Percentiles rank a stretch among this genome's conserved stretches.
Conservation (phyloP, 2,329 filamentous ascomycete genomes). For the Emergomyces orientalis region DNA sequence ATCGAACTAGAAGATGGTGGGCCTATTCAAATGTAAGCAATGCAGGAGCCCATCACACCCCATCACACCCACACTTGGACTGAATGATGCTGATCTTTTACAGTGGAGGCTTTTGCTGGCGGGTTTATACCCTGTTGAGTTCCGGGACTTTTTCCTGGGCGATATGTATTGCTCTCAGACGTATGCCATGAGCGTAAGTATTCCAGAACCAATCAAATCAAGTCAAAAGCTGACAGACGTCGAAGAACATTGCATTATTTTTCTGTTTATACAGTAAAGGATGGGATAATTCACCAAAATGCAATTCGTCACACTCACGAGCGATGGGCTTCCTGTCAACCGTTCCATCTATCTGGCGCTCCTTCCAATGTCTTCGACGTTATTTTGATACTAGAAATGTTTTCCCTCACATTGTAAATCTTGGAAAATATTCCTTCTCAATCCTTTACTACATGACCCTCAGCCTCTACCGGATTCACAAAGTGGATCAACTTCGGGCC, state of each 20-base stretch:
- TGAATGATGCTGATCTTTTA: constrained; percentile 22
- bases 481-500: constrained; percentile 47
- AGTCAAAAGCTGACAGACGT: background rate
- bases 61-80: background rate
- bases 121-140: constrained; percentile 86
- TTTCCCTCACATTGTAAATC: constrained; percentile 88
- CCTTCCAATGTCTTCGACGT: constrained; percentile 80
- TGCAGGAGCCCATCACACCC: background rate
- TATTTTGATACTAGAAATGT: constrained; percentile 77
- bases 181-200: constrained; percentile 72
- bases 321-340: constrained; percentile 76
- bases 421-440: constrained; percentile 80
- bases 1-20: constrained; percentile 74
- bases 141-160: constrained; percentile 92
- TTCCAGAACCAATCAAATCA: background rate
- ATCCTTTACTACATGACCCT: constrained; percentile 70
- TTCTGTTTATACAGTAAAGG: constrained; percentile 81
- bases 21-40: constrained; percentile 70
- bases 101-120: constrained; percentile 79
- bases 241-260: constrained; percentile 79
- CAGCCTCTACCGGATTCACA: constrained; percentile 72
- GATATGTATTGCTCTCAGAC: constrained; percentile 97
- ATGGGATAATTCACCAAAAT: constrained; percentile 65
- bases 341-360: constrained; percentile 80
- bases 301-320: constrained; percentile 78